phyloP scores from a whole-genome alignment of 768 basidiomycete genomes.

The Austroboletus eburneus region DNA sequence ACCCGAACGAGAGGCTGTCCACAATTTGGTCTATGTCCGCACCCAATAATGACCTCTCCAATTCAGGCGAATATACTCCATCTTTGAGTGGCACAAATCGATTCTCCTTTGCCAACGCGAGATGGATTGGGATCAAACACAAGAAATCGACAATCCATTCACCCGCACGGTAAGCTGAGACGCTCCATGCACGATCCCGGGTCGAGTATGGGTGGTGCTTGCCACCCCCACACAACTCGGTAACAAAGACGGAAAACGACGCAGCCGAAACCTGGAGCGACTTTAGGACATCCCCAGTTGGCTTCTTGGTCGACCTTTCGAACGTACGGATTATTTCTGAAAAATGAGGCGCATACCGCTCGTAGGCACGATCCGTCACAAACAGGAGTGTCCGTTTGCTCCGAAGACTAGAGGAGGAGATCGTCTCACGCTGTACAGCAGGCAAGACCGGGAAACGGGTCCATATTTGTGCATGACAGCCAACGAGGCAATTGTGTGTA shows the following conservation, averaged over 20 bases:
- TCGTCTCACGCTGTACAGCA: slow-evolving; percentile 45
- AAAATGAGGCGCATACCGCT: slow-evolving; percentile 41
- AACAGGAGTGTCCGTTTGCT: slow-evolving; percentile 38
- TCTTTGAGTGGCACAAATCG: slow-evolving; percentile 60
- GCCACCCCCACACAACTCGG: slow-evolving; percentile 5
- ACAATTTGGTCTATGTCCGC: slow-evolving; percentile 57
- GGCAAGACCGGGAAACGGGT: slow-evolving; percentile 56
- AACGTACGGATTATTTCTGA: slow-evolving; percentile 41
- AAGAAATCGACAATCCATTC: slow-evolving; percentile 62
- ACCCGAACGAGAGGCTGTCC: slow-evolving; percentile 52
- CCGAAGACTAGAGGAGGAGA: slow-evolving; percentile 33
- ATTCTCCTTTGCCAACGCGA: slow-evolving; percentile 57
- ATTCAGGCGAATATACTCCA: slow-evolving; percentile 45
- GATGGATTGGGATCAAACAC: slow-evolving; percentile 62
- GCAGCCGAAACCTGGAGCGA: slow-evolving; percentile 34
- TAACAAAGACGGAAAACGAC: slow-evolving; percentile 26
- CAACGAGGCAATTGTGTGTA: slow-evolving; percentile 47
- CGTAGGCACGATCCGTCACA: slow-evolving; percentile 36
- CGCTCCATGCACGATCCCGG: slow-evolving; percentile 17
- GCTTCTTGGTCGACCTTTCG: slow-evolving; percentile 49
- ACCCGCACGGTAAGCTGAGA: slow-evolving; percentile 44
- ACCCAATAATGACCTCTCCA: slow-evolving; percentile 52
- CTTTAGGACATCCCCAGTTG: slow-evolving; percentile 42
- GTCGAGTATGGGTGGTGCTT: not conserved
- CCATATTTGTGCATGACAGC: slow-evolving; percentile 56